Base-by-base conservation (phyloP, 805 yeast species). In the Wickerhamomyces ciferrii region DNA sequence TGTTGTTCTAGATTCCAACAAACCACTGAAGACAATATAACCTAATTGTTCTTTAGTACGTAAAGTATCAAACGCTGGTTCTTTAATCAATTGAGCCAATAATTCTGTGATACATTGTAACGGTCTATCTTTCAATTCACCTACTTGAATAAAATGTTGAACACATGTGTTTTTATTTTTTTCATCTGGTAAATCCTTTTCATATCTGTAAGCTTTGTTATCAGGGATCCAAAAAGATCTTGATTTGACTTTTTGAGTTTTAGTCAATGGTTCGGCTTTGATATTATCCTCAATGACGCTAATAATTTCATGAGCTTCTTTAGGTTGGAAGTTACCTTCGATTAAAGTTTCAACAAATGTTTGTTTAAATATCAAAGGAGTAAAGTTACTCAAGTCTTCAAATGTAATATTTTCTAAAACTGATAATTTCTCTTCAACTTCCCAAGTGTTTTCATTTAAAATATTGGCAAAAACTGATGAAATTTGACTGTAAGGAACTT, bases 1-100 rank as follows among this genome's bases (percentile, higher is more conserved):
- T 6, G 84, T 77, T 20, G 94, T 83, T 59, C 95, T 77, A 3
- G 87, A 78, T 49, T 74, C 74, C 50, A 84, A 71, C 23, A 76
- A 68, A 0, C 95, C 87, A 39, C 94, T 81, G 60, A 88, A 89
- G 0, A 92, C 99, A 51, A 92, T 90, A 59, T 92, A 92, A 2
- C 99, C 99, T 29, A 92, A 74, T 65, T 94, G 98, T 67, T 92
- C 98, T 56, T 88, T 84, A 7, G 99, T 92, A 65, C 99, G 78
- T 48, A 92, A 74, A 51, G 86, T 86, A 59, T 88, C 84, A 66
- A 92, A 94, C 48, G 92, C 86, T 5, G 97, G 97, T 61, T 92
- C 97, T 53, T 78, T 80, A 43, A 85, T 70, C 51, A 90, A 75
- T 50, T 87, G 92, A 0, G 85, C 78, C 41, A 88, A 65, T 44